These are phyloP conservation scores for Akanthomyces lecanii DNA, from an alignment of 2,329 filamentous ascomycete genomes.

Conservation along the genomic window DNA sequence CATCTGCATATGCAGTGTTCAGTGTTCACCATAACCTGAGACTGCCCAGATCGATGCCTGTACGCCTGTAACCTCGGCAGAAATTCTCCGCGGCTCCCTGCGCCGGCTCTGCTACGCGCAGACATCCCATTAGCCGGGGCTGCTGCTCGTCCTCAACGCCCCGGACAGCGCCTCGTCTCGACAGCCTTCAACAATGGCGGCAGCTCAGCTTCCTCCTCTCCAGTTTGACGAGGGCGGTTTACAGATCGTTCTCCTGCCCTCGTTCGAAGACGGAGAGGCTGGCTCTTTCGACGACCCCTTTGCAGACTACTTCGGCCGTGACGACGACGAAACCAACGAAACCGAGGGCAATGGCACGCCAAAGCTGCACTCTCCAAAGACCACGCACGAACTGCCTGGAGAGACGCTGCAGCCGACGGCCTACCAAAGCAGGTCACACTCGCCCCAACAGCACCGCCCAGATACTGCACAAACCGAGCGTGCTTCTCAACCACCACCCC, in stretches of 20 bases:
- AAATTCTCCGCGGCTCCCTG: conserved; percentile 1
- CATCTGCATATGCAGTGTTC: neutral
- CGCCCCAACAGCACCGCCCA: neutral
- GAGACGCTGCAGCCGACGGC: conserved; percentile 3
- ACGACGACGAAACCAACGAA: neutral
- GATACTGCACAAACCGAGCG: neutral
- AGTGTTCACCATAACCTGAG: neutral
- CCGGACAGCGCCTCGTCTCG: conserved; percentile 11
- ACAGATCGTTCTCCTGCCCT: conserved; percentile 16
- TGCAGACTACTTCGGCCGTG: conserved; percentile 7
- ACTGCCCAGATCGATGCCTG: conserved; percentile 7
- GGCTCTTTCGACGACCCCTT: conserved; percentile 1
- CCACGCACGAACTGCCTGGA: neutral
- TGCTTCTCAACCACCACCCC: neutral
- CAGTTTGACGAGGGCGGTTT: conserved; percentile 17
- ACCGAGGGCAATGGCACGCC: neutral
- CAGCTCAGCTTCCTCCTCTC: conserved; percentile 18
- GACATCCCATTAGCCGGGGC: conserved; percentile 8
- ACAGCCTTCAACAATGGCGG: conserved; percentile 10
- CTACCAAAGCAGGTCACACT: neutral
- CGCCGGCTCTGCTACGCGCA: conserved; percentile 4
- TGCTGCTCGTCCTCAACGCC: conserved; percentile 2
- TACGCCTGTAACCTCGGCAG: conserved; percentile 4
- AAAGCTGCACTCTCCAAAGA: neutral
- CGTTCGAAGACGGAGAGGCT: conserved; percentile 3